These are phyloP conservation scores for Plectranthus barbatus DNA, from an alignment of 257 asterid species.

Conservation along the genomic window DNA sequence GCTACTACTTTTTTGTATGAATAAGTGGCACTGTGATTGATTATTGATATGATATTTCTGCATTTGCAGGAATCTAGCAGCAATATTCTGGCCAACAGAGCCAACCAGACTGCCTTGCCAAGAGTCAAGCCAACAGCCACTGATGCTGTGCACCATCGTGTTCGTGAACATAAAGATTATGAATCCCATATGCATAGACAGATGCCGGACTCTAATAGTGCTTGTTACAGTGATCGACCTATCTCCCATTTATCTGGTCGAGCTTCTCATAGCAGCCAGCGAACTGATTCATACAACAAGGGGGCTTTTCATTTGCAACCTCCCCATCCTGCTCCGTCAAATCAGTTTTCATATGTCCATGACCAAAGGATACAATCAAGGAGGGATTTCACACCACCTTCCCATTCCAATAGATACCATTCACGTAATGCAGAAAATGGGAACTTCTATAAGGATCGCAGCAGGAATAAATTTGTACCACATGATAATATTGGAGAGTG, in stretches of 20 bases:
- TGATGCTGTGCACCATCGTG: conserved; percentile 35
- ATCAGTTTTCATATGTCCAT: conserved; percentile 79
- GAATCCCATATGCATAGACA: conserved; percentile 40
- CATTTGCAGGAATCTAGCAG: conserved; percentile 40
- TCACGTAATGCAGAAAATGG: conserved; percentile 45
- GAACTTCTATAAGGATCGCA: conserved; percentile 47
- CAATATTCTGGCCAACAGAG: conserved; percentile 24
- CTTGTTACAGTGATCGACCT: conserved; percentile 31
- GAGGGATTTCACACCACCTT: conserved; percentile 46
- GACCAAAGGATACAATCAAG: conserved; percentile 45
- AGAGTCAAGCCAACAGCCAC: conserved; percentile 24
- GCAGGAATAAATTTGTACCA: conserved; percentile 39
- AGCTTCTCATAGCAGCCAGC: conserved; percentile 31
- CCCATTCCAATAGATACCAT: conserved; percentile 53
- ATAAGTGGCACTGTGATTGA: not conserved
- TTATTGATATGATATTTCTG: conserved; percentile 13
- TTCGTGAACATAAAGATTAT: conserved; percentile 35
- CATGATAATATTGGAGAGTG: conserved; percentile 47
- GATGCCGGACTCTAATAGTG: conserved; percentile 25
- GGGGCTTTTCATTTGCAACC: conserved; percentile 73
- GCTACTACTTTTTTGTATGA: not conserved
- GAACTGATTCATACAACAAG: conserved; percentile 41
- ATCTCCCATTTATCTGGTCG: conserved; percentile 29
- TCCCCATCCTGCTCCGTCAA: conserved; percentile 86
- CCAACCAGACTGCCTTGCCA: conserved; percentile 27